Conservation (phyloP, 176 grass and related monocot genomes). For the Carex cristatella region DNA sequence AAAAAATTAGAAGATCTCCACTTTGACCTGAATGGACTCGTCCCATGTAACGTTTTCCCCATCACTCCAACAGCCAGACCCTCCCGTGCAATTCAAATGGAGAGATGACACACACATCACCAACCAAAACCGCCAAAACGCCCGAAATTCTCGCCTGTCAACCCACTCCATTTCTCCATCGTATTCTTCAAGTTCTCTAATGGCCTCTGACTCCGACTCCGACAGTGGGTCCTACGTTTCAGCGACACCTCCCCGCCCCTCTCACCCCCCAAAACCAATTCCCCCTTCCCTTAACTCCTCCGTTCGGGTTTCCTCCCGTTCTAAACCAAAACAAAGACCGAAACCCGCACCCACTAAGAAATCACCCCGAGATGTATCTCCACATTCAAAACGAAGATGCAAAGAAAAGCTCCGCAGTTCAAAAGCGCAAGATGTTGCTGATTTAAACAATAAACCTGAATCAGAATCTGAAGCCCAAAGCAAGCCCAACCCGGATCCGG, state of each 20-base stretch:
- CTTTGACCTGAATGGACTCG: neutral
- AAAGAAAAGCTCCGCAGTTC: neutral
- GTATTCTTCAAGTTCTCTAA: slow-evolving; percentile 23
- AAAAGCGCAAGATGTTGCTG: neutral
- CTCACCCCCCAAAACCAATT: slow-evolving; percentile 18
- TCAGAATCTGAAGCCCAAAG: slow-evolving; percentile 49
- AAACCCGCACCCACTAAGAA: slow-evolving; percentile 10
- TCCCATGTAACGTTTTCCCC: neutral
- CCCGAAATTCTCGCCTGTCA: neutral
- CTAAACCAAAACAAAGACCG: slow-evolving; percentile 32
- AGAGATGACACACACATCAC: neutral
- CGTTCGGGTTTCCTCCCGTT: slow-evolving; percentile 7
- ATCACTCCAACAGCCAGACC: neutral
- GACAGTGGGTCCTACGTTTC: slow-evolving; percentile 66
- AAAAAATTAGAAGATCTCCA: neutral
- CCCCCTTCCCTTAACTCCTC: slow-evolving; percentile 23
- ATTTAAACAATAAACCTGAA: neutral
- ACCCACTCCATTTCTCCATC: neutral
- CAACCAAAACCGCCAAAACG: neutral
- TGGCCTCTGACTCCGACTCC: slow-evolving; percentile 51
- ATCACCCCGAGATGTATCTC: neutral
- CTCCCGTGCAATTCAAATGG: neutral
- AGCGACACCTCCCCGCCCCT: slow-evolving; percentile 38
- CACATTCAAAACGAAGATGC: neutral
- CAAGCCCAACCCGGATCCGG: slow-evolving; percentile 32